Percentiles rank a stretch among this genome's conserved stretches.
Conservation (phyloP, 2,329 filamentous ascomycete species). For the Magnaporthales sp. region DNA sequence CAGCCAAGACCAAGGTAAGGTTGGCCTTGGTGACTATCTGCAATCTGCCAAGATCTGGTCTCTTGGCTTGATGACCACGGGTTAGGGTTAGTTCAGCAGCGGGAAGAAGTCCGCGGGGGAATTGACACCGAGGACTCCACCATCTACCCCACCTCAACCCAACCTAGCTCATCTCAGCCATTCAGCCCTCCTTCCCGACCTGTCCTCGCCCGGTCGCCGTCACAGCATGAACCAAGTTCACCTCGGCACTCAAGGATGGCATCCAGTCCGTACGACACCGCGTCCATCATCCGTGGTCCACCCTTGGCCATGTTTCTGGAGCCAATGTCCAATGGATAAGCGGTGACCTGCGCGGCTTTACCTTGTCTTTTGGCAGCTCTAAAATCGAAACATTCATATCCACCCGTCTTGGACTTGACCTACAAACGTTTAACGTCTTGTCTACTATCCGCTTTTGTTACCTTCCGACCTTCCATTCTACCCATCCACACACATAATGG, state of each 20-base stretch:
- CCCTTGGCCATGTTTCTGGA: not conserved
- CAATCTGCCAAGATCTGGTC: not conserved
- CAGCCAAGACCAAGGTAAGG: not conserved
- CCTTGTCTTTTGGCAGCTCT: not conserved
- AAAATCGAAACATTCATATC: not conserved
- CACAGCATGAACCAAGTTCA: not conserved
- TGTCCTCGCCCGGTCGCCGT: not conserved
- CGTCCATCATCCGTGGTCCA: not conserved
- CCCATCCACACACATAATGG: not conserved
- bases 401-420: not conserved
- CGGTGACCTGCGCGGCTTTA: not conserved
- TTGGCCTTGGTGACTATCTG: not conserved
- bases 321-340: not conserved
- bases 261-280: not conserved
- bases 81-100: not conserved
- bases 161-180: not conserved
- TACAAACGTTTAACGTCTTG: not conserved
- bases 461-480: not conserved
- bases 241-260: not conserved
- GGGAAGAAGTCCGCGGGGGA: not conserved
- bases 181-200: not conserved
- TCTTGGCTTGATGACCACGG: not conserved
- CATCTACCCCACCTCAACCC: not conserved
- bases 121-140: not conserved
- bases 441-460: not conserved